Evolutionary conservation across 345 rosid species (phyloP).

Genomic region (Citrus maxima): DNA sequence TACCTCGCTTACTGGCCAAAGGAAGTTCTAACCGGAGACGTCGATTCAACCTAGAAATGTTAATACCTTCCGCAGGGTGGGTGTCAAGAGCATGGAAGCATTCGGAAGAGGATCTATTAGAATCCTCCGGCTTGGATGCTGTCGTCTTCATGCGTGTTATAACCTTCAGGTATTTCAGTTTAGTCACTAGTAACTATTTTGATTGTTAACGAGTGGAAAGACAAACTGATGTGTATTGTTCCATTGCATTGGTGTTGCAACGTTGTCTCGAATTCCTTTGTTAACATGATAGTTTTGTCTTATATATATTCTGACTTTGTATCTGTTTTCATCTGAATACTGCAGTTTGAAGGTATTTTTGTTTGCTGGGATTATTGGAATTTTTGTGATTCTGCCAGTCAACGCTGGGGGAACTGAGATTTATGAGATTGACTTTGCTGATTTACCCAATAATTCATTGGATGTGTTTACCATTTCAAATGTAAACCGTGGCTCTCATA

Average conservation of each 20-base stretch:
- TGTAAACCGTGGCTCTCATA: conserved; percentile 54
- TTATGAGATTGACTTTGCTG: conserved; percentile 50
- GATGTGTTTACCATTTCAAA: conserved; percentile 86
- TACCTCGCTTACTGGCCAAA: conserved; percentile 70
- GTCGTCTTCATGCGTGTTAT: conserved; percentile 80
- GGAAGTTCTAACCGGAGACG: conserved; percentile 55
- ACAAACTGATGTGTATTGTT: neutral
- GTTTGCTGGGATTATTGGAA: conserved; percentile 82
- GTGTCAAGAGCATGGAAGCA: conserved; percentile 65
- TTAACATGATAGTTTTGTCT: conserved; percentile 1
- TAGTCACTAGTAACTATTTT: neutral
- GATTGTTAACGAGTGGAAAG: neutral
- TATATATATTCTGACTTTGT: conserved; percentile 4
- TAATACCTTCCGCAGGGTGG: conserved; percentile 88
- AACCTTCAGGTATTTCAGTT: conserved; percentile 58
- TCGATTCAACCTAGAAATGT: conserved; percentile 62
- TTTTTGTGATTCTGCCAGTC: conserved; percentile 86
- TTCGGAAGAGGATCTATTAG: conserved; percentile 65
- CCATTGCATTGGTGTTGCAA: neutral
- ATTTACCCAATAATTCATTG: conserved; percentile 69
- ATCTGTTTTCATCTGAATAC: conserved; percentile 20
- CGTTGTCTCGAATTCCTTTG: neutral
- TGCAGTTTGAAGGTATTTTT: conserved; percentile 88
- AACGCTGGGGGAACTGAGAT: conserved; percentile 73
- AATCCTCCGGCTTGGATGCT: conserved; percentile 72